Percentiles rank a stretch among this genome's conserved stretches.
These are phyloP conservation scores for Thermochaetoides thermophila DNA, from an alignment of 495 filamentous ascomycete genomes.

Conservation along the genomic window DNA sequence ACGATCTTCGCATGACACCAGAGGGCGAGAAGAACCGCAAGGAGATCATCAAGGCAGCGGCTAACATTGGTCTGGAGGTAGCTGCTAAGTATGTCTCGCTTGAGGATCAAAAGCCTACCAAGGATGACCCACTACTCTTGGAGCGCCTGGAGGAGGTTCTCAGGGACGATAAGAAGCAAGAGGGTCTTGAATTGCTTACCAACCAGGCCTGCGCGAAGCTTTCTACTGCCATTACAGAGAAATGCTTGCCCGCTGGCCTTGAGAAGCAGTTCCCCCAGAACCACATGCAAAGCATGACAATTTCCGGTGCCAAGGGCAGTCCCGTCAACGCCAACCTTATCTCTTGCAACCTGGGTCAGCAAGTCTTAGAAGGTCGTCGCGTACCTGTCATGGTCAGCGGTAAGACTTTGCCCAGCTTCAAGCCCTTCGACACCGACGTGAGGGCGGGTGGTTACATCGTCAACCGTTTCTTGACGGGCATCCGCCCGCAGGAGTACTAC, in stretches of 20 bases:
- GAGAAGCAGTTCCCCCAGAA: slow-evolving; percentile 90
- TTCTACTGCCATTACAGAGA: slow-evolving; percentile 61
- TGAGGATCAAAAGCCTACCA: slow-evolving; percentile 39
- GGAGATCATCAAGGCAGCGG: slow-evolving; percentile 52
- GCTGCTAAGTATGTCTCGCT: slow-evolving; percentile 89
- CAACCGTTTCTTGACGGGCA: slow-evolving; percentile 94
- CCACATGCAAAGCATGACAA: slow-evolving; percentile 98
- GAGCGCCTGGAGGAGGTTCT: slow-evolving; percentile 76
- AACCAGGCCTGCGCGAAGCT: slow-evolving; percentile 56
- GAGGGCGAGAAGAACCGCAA: slow-evolving; percentile 60
- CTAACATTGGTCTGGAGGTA: slow-evolving; percentile 64
- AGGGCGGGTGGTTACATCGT: slow-evolving; percentile 89
- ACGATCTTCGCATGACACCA: slow-evolving; percentile 77
- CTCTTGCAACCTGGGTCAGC: slow-evolving; percentile 93
- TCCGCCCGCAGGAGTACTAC: slow-evolving; percentile 94
- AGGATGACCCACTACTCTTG: slow-evolving; percentile 53
- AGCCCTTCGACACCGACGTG: slow-evolving; percentile 74
- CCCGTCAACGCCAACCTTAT: slow-evolving; percentile 92
- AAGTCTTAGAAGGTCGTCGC: slow-evolving; percentile 85
- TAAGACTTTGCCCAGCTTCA: slow-evolving; percentile 90
- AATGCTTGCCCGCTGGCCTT: slow-evolving; percentile 68
- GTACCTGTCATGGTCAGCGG: slow-evolving; percentile 97
- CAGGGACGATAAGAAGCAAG: slow-evolving; percentile 79
- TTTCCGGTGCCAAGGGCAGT: slow-evolving; percentile 87
- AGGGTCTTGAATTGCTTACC: slow-evolving; percentile 70